A percentile compares a stretch with the other conserved stretches of the same genome.
These are phyloP conservation scores for Termitomyces bulborhizus DNA, from an alignment of 768 basidiomycete genomes.

Conservation along the genomic window DNA sequence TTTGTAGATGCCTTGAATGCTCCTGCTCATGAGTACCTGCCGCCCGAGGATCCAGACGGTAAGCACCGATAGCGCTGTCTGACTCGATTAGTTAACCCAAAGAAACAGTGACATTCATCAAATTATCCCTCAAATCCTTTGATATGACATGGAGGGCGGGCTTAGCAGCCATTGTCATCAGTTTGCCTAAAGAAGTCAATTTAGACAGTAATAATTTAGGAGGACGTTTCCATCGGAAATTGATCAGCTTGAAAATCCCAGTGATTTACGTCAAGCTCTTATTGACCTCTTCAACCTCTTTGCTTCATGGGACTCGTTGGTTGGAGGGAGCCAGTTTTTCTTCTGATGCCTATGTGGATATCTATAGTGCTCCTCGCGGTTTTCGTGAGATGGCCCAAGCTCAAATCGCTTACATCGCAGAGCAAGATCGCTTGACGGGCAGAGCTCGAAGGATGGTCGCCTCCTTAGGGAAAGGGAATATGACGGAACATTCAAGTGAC, in stretches of 20 bases:
- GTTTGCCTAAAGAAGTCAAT: constrained; percentile 52
- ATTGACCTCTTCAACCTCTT: constrained; percentile 31
- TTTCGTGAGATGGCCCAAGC: constrained; percentile 41
- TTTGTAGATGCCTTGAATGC: constrained; percentile 76
- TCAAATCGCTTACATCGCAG: constrained; percentile 62
- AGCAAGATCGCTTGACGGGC: constrained; percentile 66
- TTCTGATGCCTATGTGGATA: constrained; percentile 57
- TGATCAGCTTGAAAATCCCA: constrained; percentile 56
- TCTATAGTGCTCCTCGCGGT: constrained; percentile 58
- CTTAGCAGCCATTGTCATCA: constrained; percentile 46
- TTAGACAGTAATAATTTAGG: constrained; percentile 74
- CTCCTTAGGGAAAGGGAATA: constrained; percentile 5
- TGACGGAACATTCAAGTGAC: constrained; percentile 14
- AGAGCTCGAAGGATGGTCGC: constrained; percentile 53
- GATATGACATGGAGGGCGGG: constrained; percentile 53
- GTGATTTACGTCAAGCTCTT: constrained; percentile 43
- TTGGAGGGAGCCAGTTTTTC: constrained; percentile 52
- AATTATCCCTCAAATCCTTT: constrained; percentile 48
- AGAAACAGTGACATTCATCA: constrained; percentile 75
- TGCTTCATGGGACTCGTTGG: constrained; percentile 46
- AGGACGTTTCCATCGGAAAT: constrained; percentile 58
- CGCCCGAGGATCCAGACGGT: constrained; percentile 76
- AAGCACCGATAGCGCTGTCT: constrained; percentile 15
- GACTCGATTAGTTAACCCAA: background rate
- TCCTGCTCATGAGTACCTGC: constrained; percentile 62